Conservation (phyloP, 75 land plant genomes). For the Cryptomeria japonica region DNA sequence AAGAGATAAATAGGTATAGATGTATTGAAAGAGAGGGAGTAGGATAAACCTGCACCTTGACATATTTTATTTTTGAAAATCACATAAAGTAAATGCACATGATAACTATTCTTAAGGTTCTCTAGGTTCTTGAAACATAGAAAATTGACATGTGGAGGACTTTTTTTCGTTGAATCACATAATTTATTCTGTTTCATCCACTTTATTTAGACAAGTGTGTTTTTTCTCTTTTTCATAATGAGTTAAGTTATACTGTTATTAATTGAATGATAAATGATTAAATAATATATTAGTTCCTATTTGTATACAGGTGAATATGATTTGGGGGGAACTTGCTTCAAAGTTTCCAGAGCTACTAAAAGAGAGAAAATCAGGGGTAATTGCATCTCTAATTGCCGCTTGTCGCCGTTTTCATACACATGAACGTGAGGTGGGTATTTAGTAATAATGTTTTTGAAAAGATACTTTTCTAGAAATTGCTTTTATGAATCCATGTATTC, state of each 20-base stretch:
- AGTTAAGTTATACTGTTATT: background rate
- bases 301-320: constrained; percentile 35
- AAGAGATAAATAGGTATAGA: background rate
- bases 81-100: background rate
- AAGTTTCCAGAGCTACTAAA: constrained; percentile 54
- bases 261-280: background rate
- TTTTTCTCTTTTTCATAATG: background rate
- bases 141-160: background rate
- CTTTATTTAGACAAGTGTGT: background rate
- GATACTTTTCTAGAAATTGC: background rate
- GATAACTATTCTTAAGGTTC: background rate
- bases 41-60: background rate
- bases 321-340: constrained; percentile 61
- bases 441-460: background rate
- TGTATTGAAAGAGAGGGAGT: background rate
- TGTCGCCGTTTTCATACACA: constrained; percentile 49
- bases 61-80: background rate
- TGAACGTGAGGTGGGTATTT: constrained; percentile 40
- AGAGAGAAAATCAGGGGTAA: constrained; percentile 59
- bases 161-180: background rate
- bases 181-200: background rate
- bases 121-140: background rate
- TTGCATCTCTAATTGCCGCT: constrained; percentile 65
- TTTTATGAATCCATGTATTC: background rate
- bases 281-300: background rate